phyloP scores from a whole-genome alignment of 176 grass and related monocot genomes.

The Eremochloa ophiuroides region DNA sequence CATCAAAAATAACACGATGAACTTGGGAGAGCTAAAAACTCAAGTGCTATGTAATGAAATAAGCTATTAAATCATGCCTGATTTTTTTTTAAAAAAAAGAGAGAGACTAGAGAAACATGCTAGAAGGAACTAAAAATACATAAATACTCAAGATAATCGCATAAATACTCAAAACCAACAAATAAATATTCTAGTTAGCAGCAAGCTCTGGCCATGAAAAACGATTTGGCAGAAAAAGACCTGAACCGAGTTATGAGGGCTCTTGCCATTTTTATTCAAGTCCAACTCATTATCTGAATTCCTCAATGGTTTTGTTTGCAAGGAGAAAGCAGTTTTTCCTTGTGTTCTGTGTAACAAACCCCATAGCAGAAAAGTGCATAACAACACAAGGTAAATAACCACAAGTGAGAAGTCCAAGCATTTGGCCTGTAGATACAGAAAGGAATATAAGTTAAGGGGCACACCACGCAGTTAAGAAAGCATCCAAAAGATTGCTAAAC shows the following conservation, averaged over 20 bases:
- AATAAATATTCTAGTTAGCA: slow-evolving; percentile 28
- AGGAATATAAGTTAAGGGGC: slow-evolving; percentile 5
- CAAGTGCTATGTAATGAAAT: not conserved
- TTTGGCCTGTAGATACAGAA: slow-evolving; percentile 73
- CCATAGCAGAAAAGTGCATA: slow-evolving; percentile 61
- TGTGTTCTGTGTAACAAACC: slow-evolving; percentile 49
- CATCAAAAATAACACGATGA: slow-evolving; percentile 22
- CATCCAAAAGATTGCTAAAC: not conserved
- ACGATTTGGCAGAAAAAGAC: slow-evolving; percentile 42
- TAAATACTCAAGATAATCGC: not conserved
- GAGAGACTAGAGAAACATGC: slow-evolving; percentile 11
- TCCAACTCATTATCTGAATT: slow-evolving; percentile 38
- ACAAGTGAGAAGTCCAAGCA: slow-evolving; percentile 94
- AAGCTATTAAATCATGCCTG: slow-evolving; percentile 5
- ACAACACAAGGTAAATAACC: slow-evolving; percentile 53
- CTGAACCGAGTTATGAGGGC: slow-evolving; percentile 36
- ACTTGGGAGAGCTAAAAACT: slow-evolving; percentile 1
- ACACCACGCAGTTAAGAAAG: not conserved
- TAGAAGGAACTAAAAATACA: slow-evolving; percentile 9
- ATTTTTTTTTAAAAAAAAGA: too few species aligned
- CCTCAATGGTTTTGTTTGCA: slow-evolving; percentile 20
- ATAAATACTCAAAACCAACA: not conserved
- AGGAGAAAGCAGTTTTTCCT: slow-evolving; percentile 34
- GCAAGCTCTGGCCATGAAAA: not conserved
- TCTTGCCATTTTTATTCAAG: slow-evolving; percentile 34